phyloP scores from a whole-genome alignment of 208 protist genomes.

The Leishmania tarentolae region DNA sequence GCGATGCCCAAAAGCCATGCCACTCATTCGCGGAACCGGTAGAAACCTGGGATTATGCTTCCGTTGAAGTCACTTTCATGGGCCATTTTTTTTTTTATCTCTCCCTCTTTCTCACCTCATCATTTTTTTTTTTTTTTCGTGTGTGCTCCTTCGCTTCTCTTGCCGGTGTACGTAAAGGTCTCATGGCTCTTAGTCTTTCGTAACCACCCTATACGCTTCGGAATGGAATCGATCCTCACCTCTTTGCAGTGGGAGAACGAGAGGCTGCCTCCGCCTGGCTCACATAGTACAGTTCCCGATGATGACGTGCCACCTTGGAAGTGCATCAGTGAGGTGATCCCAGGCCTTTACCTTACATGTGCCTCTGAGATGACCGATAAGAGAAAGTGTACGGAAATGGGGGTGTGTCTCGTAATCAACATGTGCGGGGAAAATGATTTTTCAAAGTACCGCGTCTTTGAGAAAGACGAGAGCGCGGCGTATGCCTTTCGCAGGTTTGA shows the following conservation, averaged over 20 bases:
- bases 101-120: background rate
- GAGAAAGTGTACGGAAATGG: conserved; percentile 25
- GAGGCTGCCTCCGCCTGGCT: conserved; percentile 32
- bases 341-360: conserved; percentile 78
- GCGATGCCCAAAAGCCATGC: background rate
- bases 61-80: background rate
- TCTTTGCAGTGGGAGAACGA: conserved; percentile 41
- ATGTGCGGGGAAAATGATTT: conserved; percentile 58
- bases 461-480: conserved; percentile 16
- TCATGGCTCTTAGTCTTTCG: background rate
- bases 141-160: background rate
- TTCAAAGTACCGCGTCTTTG: conserved; percentile 61
- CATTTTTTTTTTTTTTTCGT: background rate
- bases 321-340: conserved; percentile 74
- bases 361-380: conserved; percentile 52
- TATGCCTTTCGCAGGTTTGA: conserved; percentile 38
- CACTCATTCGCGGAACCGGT: background rate
- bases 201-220: background rate
- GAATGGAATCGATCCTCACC: conserved; percentile 23
- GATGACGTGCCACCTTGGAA: conserved; percentile 54
- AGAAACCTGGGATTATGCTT: no score
- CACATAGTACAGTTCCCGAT: conserved; percentile 26
- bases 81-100: no score
- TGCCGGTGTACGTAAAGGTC: background rate
- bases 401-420: conserved; percentile 70